phyloP scores from a whole-genome alignment of 495 filamentous ascomycete species.

The Podospora pseudocomata region DNA sequence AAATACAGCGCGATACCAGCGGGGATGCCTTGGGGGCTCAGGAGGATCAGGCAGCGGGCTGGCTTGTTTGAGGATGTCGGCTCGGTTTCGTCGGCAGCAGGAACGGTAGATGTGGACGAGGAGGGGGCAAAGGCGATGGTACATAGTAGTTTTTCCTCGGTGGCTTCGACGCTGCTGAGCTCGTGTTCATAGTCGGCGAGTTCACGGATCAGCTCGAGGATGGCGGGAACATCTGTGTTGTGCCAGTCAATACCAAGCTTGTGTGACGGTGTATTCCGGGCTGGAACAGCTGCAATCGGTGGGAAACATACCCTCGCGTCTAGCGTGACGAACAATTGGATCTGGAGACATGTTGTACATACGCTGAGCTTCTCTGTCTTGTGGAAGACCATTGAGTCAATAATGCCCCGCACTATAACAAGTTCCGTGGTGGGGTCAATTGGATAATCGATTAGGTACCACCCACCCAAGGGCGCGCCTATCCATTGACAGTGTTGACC shows the following conservation, averaged over 20 bases:
- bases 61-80: constrained; percentile 39
- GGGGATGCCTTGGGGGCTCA: constrained; percentile 36
- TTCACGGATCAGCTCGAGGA: constrained; percentile 80
- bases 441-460: not conserved
- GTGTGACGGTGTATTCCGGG: not conserved
- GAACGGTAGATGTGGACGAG: constrained; percentile 34
- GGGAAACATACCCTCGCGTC: constrained; percentile 28
- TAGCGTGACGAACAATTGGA: constrained; percentile 32
- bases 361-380: not conserved
- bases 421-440: not conserved
- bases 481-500: not conserved
- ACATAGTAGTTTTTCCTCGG: constrained; percentile 61
- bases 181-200: constrained; percentile 83
- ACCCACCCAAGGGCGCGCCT: not conserved
- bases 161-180: constrained; percentile 73
- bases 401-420: not conserved
- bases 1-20: constrained; percentile 60
- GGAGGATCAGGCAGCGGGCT: constrained; percentile 47
- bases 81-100: constrained; percentile 37
- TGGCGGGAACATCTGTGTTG: constrained; percentile 67
- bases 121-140: constrained; percentile 75
- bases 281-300: not conserved
- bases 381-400: not conserved
- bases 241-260: not conserved
- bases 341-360: constrained; percentile 19